A percentile compares a stretch with the other conserved stretches of the same genome.
phyloP scores from a whole-genome alignment of 2,329 filamentous ascomycete species.

The Cladosporium sphaerospermum region DNA sequence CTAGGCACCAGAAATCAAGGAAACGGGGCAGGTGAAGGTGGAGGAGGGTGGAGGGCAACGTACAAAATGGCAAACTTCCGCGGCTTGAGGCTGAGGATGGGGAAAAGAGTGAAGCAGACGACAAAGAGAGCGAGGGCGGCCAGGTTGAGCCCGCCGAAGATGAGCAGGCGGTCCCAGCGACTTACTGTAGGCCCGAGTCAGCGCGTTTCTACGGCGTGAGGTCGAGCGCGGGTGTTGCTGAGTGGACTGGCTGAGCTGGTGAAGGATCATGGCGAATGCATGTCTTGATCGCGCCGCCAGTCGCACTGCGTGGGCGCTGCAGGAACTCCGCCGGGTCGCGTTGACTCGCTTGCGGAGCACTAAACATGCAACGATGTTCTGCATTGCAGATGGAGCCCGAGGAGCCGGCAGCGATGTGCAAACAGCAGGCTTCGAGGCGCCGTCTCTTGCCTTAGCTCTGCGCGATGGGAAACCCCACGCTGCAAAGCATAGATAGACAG shows the following conservation, averaged over 20 bases:
- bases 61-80: conserved; percentile 96
- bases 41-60: conserved; percentile 44
- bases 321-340: conserved; percentile 10
- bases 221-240: conserved; percentile 6
- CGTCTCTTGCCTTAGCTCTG: neutral
- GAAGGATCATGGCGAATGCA: conserved; percentile 9
- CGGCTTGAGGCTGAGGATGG: conserved; percentile 70
- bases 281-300: conserved; percentile 7
- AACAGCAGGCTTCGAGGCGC: conserved; percentile 1
- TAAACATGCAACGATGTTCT: conserved; percentile 18
- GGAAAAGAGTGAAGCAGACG: conserved; percentile 85
- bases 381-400: conserved; percentile 28
- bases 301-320: conserved; percentile 8
- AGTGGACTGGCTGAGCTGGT: neutral
- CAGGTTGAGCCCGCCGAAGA: conserved; percentile 87
- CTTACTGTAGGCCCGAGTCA: conserved; percentile 61
- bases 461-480: conserved; percentile 6
- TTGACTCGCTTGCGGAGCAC: conserved; percentile 10
- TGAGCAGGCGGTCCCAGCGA: conserved; percentile 89
- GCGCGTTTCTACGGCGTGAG: conserved; percentile 14
- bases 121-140: conserved; percentile 88
- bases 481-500: neutral
- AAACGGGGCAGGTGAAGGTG: neutral
- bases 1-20: neutral
- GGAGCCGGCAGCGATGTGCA: conserved; percentile 13